Conservation (phyloP, 2,329 filamentous ascomycete species). For the Epichloe coenophiala region DNA sequence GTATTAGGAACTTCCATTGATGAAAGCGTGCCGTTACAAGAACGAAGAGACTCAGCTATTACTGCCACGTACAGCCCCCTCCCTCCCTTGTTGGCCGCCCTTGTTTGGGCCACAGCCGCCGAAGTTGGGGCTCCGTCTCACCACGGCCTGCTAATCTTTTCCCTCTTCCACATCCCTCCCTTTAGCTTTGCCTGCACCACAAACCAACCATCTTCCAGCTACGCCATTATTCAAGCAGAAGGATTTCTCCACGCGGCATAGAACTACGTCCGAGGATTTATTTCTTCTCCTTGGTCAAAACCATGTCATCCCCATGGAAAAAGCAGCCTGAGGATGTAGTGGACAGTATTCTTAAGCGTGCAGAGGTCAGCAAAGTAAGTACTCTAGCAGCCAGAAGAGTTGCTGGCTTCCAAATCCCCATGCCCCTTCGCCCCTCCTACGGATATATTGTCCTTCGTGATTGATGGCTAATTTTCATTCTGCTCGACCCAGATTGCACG, state of each 20-base stretch:
- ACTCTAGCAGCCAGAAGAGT: neutral
- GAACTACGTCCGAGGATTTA: neutral
- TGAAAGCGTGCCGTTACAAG: neutral
- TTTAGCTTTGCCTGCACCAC: neutral
- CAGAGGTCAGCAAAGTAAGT: conserved; percentile 62
- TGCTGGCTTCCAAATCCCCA: neutral
- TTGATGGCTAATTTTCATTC: neutral
- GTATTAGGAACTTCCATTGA: no score
- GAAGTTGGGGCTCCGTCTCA: conserved; percentile 4
- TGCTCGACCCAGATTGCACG: conserved; percentile 65
- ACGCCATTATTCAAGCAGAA: neutral
- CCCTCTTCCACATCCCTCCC: conserved; percentile 1
- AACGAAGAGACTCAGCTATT: neutral
- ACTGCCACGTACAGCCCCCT: neutral
- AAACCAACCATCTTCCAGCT: neutral
- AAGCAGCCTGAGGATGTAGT: conserved; percentile 50
- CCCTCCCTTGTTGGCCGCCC: neutral
- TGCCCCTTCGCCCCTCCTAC: neutral
- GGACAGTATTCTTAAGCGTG: conserved; percentile 57
- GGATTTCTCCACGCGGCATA: neutral
- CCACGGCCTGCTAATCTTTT: neutral
- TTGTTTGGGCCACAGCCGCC: conserved; percentile 3
- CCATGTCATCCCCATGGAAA: conserved; percentile 48
- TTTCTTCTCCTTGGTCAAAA: neutral
- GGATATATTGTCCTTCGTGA: neutral